Conservation (phyloP, 2,329 filamentous ascomycete genomes). For the Lasiodiplodia hormozganensis region DNA sequence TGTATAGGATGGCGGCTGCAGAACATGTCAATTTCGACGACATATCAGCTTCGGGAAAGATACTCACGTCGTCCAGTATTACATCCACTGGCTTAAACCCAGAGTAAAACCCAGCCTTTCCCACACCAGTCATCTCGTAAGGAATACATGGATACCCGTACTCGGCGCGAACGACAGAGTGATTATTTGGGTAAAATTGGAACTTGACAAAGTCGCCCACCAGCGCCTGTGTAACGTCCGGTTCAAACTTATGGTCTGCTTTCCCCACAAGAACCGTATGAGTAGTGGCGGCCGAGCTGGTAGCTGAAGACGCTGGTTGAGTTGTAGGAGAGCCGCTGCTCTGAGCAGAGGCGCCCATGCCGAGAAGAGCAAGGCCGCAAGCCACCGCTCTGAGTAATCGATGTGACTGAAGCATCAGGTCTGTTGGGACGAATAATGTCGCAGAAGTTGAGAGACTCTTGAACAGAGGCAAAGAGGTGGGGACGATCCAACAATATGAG, state of each 20-base stretch:
- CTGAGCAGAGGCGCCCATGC: constrained; percentile 11
- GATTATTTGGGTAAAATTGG: constrained; percentile 51
- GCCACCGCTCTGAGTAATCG: constrained; percentile 10
- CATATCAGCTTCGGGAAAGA: background rate
- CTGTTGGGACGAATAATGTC: background rate
- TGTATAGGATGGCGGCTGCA: constrained; percentile 34
- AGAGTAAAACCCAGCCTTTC: constrained; percentile 42
- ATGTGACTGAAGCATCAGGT: constrained; percentile 6
- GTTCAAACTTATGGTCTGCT: constrained; percentile 28
- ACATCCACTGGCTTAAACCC: constrained; percentile 34
- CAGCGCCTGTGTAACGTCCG: constrained; percentile 23
- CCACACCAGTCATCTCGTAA: constrained; percentile 40
- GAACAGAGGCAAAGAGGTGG: background rate
- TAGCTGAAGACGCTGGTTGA: constrained; percentile 16
- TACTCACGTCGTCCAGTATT: constrained; percentile 27
- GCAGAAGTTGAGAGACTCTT: constrained; percentile 6
- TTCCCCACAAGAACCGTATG: constrained; percentile 27
- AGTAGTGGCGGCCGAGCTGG: constrained; percentile 6
- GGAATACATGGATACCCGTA: constrained; percentile 51
- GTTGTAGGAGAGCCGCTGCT: background rate
- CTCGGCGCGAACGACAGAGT: constrained; percentile 51
- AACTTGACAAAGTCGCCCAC: constrained; percentile 47
- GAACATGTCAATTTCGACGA: background rate
- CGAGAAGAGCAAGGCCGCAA: constrained; percentile 8
- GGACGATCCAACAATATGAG: constrained; percentile 11